Base-by-base conservation (phyloP, 192 early-diverging fungal species). In the Funneliformis geosporum region DNA sequence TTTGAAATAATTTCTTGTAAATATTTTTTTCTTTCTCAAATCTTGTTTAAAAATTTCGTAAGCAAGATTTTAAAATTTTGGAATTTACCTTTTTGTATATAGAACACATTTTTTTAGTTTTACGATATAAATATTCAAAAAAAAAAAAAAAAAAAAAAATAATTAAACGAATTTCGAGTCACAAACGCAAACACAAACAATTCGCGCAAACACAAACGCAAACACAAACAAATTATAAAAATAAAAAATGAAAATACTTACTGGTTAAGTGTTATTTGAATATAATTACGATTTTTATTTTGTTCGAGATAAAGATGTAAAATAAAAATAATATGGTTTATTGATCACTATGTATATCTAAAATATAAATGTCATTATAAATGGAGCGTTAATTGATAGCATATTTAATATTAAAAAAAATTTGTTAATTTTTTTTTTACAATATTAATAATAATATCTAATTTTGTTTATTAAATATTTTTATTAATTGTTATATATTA, bases 161-260 rank as follows among this genome's bases (percentile, higher is more conserved):
- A n/a, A 33, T 16, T 66, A 66, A 66, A 33, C 64, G 64, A 23
- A 38, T 66, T 28, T 66, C 64, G 64, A 66, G 33, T 38, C 27
- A 65, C 64, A 65, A 65, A 38, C 62, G 33, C 62, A 65, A 65
- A 65, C 28, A 33, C 25, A 65, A 65, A 65, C 64, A 55, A 55
- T 55, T 55, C 50, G 50, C 50, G 50, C 50, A 55, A 55, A 2
- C 50, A 18, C 50, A 55, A 55, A 55, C 50, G 16, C 50, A 55
- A 55, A 55, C 50, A 18, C 50, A 55, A 55, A 55, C 50, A 55
- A 55, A 18, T 18, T 16, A 18, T 47, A 47, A 14, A 47, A 47
- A 47, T 12, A 47, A 47, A 47, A 47, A 47, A 11, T 18, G 16
- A 18, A 18, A 55, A 55, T 55, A 18, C 50, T 55, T 55, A 55